Conservation (phyloP, 2,329 filamentous ascomycete species). For the Paecilomyces formosus region DNA sequence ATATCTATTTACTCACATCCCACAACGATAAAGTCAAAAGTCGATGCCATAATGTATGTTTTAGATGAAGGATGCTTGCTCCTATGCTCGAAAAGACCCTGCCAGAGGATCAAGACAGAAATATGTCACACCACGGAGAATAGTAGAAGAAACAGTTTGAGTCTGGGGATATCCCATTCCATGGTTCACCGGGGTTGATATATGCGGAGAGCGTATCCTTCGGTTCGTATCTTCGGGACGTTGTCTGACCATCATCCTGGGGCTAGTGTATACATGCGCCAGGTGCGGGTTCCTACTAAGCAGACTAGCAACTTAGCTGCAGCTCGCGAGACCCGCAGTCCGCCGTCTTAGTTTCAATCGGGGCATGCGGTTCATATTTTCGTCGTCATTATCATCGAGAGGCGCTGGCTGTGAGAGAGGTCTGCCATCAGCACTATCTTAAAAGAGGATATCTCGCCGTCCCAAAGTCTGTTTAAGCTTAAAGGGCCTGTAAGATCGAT, state of each 20-base stretch:
- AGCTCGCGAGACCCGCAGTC: not conserved
- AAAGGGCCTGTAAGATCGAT: not conserved
- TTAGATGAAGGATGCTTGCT: not conserved
- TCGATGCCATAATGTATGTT: slow-evolving; percentile 1
- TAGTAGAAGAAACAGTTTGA: not conserved
- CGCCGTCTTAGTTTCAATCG: not conserved
- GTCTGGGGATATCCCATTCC: not conserved
- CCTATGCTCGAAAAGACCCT: not conserved
- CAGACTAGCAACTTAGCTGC: not conserved
- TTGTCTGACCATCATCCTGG: not conserved
- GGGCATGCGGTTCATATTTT: not conserved
- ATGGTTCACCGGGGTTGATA: not conserved
- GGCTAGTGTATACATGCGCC: not conserved
- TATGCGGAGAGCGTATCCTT: not conserved
- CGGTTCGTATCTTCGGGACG: not conserved
- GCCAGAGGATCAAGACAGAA: not conserved
- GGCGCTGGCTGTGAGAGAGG: not conserved
- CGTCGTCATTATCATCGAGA: not conserved
- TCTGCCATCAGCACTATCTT: not conserved
- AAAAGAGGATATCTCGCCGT: not conserved
- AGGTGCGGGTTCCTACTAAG: not conserved
- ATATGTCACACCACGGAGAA: not conserved
- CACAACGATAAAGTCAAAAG: slow-evolving; percentile 33
- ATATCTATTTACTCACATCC: slow-evolving; percentile 22
- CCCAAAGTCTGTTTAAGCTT: not conserved